phyloP scores from a whole-genome alignment of 768 basidiomycete genomes.

The Lactarius hengduanensis region DNA sequence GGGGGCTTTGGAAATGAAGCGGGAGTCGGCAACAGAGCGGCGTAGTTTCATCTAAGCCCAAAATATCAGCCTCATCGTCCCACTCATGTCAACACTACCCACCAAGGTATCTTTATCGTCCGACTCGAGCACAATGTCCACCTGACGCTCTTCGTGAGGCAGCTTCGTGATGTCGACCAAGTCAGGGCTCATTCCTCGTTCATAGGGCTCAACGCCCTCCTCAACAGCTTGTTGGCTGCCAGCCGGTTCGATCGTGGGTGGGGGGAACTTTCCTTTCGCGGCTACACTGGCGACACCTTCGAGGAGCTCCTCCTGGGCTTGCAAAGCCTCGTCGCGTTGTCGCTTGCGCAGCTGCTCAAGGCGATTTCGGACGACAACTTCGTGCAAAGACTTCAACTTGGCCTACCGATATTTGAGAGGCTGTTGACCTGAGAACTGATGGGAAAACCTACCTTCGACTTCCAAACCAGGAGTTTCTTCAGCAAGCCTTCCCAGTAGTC shows the following conservation, averaged over 20 bases:
- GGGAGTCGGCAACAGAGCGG: conserved; percentile 75
- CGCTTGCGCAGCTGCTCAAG: conserved; percentile 93
- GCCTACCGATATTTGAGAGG: conserved; percentile 50
- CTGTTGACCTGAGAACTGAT: background rate
- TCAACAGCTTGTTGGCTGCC: conserved; percentile 39
- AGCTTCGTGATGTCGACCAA: conserved; percentile 70
- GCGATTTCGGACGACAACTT: conserved; percentile 94
- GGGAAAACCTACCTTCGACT: conserved; percentile 71
- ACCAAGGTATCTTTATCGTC: conserved; percentile 65
- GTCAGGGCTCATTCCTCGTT: conserved; percentile 83
- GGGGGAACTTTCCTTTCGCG: conserved; percentile 45
- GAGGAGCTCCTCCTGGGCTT: conserved; percentile 87
- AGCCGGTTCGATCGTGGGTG: conserved; percentile 36
- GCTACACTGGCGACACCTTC: conserved; percentile 71
- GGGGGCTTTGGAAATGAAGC: conserved; percentile 79
- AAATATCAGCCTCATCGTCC: conserved; percentile 6
- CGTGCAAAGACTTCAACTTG: conserved; percentile 88
- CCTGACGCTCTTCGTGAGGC: conserved; percentile 72
- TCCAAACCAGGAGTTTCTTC: conserved; percentile 93
- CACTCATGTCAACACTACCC: conserved; percentile 14
- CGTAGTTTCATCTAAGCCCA: conserved; percentile 73
- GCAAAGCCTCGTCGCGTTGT: conserved; percentile 93
- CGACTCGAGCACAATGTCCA: conserved; percentile 69
- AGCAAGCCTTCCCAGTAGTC: conserved; percentile 97
- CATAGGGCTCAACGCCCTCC: conserved; percentile 79